These are phyloP conservation scores for Paecilomyces niveus DNA, from an alignment of 2,329 filamentous ascomycete species.

Conservation along the genomic window DNA sequence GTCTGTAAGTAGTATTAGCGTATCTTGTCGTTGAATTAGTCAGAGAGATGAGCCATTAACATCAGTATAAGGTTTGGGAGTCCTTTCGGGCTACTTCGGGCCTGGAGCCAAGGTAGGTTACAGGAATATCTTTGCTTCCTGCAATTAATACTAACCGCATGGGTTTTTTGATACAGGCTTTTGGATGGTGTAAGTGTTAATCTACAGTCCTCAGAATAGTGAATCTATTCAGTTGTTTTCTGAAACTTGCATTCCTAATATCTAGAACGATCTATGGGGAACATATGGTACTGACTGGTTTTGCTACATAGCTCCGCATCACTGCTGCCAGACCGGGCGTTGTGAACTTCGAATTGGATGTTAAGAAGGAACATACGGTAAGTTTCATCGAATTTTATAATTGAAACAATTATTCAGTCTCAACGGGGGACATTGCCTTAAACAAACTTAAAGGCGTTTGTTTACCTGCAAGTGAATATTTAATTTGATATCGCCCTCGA, in stretches of 20 bases:
- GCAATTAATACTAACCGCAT: neutral
- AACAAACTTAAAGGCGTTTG: neutral
- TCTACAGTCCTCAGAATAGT: neutral
- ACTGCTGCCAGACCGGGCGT: constrained; percentile 54
- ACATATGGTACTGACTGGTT: neutral
- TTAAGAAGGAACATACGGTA: constrained; percentile 60
- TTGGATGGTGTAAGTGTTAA: constrained; percentile 33
- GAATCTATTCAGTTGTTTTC: neutral
- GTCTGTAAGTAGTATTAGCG: constrained; percentile 44
- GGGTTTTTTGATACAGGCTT: constrained; percentile 14
- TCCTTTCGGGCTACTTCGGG: constrained; percentile 82
- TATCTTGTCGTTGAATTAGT: constrained; percentile 1
- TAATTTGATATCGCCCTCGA: neutral
- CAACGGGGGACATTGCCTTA: neutral
- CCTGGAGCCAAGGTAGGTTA: constrained; percentile 71
- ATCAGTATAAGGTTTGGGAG: constrained; percentile 60
- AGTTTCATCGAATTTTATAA: constrained; percentile 5
- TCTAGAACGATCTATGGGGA: neutral
- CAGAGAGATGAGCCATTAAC: constrained; percentile 12
- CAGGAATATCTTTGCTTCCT: neutral
- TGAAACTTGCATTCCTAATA: neutral
- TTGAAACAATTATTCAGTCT: neutral
- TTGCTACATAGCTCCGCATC: constrained; percentile 47
- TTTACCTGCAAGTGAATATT: neutral
- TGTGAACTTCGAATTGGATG: constrained; percentile 59